Percentiles rank a stretch among this genome's conserved stretches.
These are phyloP conservation scores for Kernera saxatilis DNA, from an alignment of 345 rosid species.

Conservation along the genomic window DNA sequence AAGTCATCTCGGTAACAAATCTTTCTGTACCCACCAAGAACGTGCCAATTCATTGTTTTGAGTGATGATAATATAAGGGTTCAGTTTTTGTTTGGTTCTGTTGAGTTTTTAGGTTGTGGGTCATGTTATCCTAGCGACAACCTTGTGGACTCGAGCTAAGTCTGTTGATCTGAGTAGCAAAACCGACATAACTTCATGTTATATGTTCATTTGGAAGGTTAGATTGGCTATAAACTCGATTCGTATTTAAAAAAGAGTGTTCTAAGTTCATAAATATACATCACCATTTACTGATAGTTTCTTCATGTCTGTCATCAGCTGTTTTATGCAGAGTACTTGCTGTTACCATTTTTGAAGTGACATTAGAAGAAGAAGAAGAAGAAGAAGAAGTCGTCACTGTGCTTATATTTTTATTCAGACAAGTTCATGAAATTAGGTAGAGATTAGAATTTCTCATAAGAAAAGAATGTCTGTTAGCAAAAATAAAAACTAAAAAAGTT, in stretches of 20 bases:
- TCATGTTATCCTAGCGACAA: constrained; percentile 52
- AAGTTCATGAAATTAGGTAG: not conserved
- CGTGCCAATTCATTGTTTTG: not conserved
- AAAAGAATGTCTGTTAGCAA: not conserved
- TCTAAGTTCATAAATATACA: not conserved
- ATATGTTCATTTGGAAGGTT: constrained; percentile 99
- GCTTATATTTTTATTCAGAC: constrained; percentile 5
- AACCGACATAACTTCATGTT: constrained; percentile 75
- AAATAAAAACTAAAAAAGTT: no score
- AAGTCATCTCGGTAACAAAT: constrained; percentile 56
- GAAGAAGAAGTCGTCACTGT: not conserved
- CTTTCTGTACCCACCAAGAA: constrained; percentile 1
- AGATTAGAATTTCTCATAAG: not conserved
- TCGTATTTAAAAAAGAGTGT: not conserved
- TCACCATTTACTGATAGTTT: constrained; percentile 1
- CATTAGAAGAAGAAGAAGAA: not conserved
- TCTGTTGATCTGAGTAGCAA: constrained; percentile 70
- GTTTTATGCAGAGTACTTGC: constrained; percentile 87
- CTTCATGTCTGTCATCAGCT: constrained; percentile 45
- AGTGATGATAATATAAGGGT: not conserved
- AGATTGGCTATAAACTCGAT: not conserved
- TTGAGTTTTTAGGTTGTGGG: constrained; percentile 52
- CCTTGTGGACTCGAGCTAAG: constrained; percentile 72
- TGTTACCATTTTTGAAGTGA: constrained; percentile 74
- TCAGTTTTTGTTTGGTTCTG: not conserved